These are phyloP conservation scores for Quercus agrifolia DNA, from an alignment of 306 rosid species.

Conservation along the genomic window DNA sequence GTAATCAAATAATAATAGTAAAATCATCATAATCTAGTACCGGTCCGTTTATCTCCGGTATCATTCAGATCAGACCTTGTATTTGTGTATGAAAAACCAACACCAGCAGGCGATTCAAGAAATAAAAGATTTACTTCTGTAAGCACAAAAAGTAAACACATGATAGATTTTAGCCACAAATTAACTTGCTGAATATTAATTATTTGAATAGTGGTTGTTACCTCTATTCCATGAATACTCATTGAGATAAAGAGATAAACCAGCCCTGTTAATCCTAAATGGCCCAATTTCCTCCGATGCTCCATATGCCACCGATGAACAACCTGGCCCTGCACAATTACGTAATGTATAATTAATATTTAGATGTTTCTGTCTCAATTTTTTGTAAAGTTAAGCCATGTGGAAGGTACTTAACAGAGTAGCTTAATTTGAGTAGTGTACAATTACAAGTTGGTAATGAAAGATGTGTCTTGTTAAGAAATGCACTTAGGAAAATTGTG, in stretches of 20 bases:
- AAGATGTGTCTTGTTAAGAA: no score
- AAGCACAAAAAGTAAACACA: background rate
- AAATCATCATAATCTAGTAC: slow-evolving; percentile 22
- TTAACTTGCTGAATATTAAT: background rate
- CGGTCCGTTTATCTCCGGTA: slow-evolving; percentile 75
- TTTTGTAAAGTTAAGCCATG: background rate
- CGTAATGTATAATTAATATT: no score
- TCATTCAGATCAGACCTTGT: slow-evolving; percentile 62
- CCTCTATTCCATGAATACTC: slow-evolving; percentile 77
- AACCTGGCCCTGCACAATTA: slow-evolving; percentile 66
- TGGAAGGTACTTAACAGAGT: background rate
- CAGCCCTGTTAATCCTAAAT: slow-evolving; percentile 58
- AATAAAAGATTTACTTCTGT: slow-evolving; percentile 78
- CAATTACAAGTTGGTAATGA: no score
- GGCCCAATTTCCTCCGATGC: slow-evolving; percentile 97
- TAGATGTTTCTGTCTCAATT: background rate
- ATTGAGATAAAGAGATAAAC: slow-evolving; percentile 66
- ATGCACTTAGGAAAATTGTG: no score
- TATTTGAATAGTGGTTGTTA: slow-evolving; percentile 8
- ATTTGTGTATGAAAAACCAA: slow-evolving; percentile 86
- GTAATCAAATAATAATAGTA: background rate
- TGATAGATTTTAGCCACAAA: background rate
- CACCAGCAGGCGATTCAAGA: slow-evolving; percentile 93
- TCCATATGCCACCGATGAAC: slow-evolving; percentile 86
- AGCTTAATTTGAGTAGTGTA: no score